These are phyloP conservation scores for Trichoderma parareesei DNA, from an alignment of 495 filamentous ascomycete species.

Conservation along the genomic window DNA sequence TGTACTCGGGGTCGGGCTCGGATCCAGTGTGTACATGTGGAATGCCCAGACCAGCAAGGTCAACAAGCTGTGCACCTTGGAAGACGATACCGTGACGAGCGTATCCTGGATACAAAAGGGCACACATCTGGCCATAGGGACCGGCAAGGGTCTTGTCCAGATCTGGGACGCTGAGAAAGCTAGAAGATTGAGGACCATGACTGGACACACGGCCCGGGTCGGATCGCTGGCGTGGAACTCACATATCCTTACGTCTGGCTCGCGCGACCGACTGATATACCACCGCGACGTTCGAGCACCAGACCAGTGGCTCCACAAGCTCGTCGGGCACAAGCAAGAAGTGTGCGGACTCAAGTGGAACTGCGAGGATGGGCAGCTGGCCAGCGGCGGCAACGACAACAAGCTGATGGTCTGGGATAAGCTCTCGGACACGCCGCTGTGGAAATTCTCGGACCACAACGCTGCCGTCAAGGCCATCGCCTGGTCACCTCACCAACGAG, in stretches of 20 bases:
- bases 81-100: slow-evolving; percentile 89
- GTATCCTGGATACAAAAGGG: slow-evolving; percentile 97
- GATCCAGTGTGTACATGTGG: slow-evolving; percentile 98
- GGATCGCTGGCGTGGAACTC: slow-evolving; percentile 94
- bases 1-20: slow-evolving; percentile 83
- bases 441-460: slow-evolving; percentile 86
- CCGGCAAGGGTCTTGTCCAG: slow-evolving; percentile 84
- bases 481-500: slow-evolving; percentile 95
- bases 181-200: slow-evolving; percentile 87
- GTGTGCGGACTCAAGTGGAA: slow-evolving; percentile 98
- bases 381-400: slow-evolving; percentile 97
- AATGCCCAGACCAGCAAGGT: slow-evolving; percentile 80
- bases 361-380: slow-evolving; percentile 84
- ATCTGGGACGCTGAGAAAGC: slow-evolving; percentile 93
- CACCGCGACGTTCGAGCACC: slow-evolving; percentile 94
- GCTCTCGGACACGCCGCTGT: slow-evolving; percentile 73
- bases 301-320: slow-evolving; percentile 74
- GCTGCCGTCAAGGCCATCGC: slow-evolving; percentile 97
- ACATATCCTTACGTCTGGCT: slow-evolving; percentile 93
- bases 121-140: slow-evolving; percentile 90
- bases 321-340: slow-evolving; percentile 96
- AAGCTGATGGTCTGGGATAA: slow-evolving; percentile 98
- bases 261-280: slow-evolving; percentile 83
- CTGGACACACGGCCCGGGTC: slow-evolving; percentile 84
- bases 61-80: slow-evolving; percentile 85